These are phyloP conservation scores for Cystobasidium sp. DNA, from an alignment of 1,284 basidiomycete species.

Conservation along the genomic window DNA sequence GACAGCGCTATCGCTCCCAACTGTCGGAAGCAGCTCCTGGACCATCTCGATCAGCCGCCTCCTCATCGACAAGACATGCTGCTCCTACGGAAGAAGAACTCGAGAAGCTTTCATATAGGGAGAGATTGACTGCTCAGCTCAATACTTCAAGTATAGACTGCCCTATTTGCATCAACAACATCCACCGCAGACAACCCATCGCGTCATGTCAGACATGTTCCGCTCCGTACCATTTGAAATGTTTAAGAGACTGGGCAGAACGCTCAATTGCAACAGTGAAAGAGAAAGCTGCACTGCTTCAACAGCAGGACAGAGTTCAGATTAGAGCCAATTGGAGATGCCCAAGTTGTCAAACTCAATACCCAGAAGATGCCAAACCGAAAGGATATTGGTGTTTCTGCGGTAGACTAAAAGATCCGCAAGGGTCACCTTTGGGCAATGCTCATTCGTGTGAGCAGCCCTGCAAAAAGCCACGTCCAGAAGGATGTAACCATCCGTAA, in stretches of 20 bases:
- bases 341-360: constrained; percentile 52
- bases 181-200: constrained; percentile 71
- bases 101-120: constrained; percentile 40
- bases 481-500: constrained; percentile 70
- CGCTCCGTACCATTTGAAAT: constrained; percentile 81
- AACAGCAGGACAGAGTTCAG: constrained; percentile 46
- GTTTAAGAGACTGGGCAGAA: constrained; percentile 74
- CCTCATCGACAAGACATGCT: constrained; percentile 10
- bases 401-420: constrained; percentile 66
- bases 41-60: constrained; percentile 14
- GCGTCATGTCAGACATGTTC: constrained; percentile 84
- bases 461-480: constrained; percentile 68
- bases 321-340: constrained; percentile 51
- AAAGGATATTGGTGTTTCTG: constrained; percentile 84
- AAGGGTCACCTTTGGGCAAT: constrained; percentile 70
- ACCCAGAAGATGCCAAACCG: constrained; percentile 63
- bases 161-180: constrained; percentile 74
- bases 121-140: constrained; percentile 50
- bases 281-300: constrained; percentile 60
- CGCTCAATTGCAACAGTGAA: constrained; percentile 54
- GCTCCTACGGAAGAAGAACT: constrained; percentile 40
- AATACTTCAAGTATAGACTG: constrained; percentile 63
- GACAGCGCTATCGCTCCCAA: constrained; percentile 39
- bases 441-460: constrained; percentile 78
- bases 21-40: constrained; percentile 32